These are phyloP conservation scores for Pichia sp. DNA, from an alignment of 1,139 yeast genomes.

Conservation along the genomic window DNA sequence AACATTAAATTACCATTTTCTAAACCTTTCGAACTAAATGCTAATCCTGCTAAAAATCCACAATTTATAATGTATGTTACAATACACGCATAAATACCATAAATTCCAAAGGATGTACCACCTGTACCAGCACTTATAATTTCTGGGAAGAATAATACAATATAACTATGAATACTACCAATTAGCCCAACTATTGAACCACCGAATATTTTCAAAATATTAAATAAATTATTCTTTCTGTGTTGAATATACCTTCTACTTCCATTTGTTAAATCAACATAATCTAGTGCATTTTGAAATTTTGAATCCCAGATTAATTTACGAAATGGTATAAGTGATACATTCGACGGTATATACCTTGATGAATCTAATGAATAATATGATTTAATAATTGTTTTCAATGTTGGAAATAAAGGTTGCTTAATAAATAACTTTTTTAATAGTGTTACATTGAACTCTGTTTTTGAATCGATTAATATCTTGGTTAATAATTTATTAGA, in stretches of 20 bases:
- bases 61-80: slow-evolving; percentile 58
- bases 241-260: slow-evolving; percentile 41
- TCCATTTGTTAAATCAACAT: slow-evolving; percentile 59
- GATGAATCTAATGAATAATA: slow-evolving; percentile 34
- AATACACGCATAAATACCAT: slow-evolving; percentile 53
- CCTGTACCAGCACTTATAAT: slow-evolving; percentile 28
- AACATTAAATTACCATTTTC: slow-evolving; percentile 49
- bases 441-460: slow-evolving; percentile 11
- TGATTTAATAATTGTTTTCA: slow-evolving; percentile 19
- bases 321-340: slow-evolving; percentile 59
- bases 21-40: slow-evolving; percentile 41
- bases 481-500: slow-evolving; percentile 18
- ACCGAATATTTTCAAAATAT: slow-evolving; percentile 29
- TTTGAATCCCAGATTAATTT: slow-evolving; percentile 54
- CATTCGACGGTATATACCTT: slow-evolving; percentile 34
- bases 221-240: slow-evolving; percentile 26
- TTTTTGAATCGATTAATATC: slow-evolving; percentile 7
- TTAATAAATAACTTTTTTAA: slow-evolving; percentile 9
- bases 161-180: slow-evolving; percentile 29
- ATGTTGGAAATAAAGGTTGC: slow-evolving; percentile 19
- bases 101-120: slow-evolving; percentile 33
- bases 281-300: slow-evolving; percentile 47
- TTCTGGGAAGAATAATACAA: slow-evolving; percentile 33
- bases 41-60: slow-evolving; percentile 53
- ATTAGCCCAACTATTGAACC: slow-evolving; percentile 32